These are phyloP conservation scores for Boletellus ananas DNA, from an alignment of 768 basidiomycete genomes.

Conservation along the genomic window DNA sequence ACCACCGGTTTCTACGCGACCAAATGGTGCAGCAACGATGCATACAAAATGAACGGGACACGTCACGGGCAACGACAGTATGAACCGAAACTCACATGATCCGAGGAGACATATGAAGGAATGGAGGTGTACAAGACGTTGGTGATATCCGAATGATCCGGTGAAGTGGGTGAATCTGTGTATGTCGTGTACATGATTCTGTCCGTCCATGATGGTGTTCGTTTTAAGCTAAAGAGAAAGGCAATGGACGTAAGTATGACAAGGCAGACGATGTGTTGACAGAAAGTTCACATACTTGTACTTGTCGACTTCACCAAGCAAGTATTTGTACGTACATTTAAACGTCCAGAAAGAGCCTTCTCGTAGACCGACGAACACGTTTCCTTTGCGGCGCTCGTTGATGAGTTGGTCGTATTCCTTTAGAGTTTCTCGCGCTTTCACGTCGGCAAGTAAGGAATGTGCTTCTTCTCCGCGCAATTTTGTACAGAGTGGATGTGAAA, in stretches of 20 bases:
- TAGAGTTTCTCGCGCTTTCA: conserved; percentile 52
- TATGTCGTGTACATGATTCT: conserved; percentile 82
- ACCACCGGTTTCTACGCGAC: conserved; percentile 78
- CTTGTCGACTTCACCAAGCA: conserved; percentile 74
- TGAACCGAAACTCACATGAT: conserved; percentile 61
- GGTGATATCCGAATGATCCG: conserved; percentile 49
- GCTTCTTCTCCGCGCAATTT: conserved; percentile 36
- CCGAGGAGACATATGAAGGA: conserved; percentile 82
- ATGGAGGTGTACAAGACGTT: conserved; percentile 77
- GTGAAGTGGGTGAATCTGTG: conserved; percentile 54
- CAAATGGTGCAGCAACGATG: neutral
- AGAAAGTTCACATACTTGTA: conserved; percentile 54
- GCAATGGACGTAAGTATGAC: neutral
- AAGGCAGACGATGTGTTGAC: neutral
- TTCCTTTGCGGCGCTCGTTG: conserved; percentile 58
- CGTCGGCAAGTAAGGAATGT: conserved; percentile 41
- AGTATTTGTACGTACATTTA: conserved; percentile 89
- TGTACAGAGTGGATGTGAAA: conserved; percentile 44
- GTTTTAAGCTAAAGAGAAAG: conserved; percentile 46
- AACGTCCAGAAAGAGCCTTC: conserved; percentile 90
- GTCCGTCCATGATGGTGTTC: conserved; percentile 91
- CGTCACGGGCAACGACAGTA: neutral
- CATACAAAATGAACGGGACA: neutral
- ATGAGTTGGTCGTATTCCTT: conserved; percentile 74
- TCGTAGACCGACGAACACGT: conserved; percentile 64